Evolutionary conservation across 2,329 filamentous ascomycete species (phyloP).

Genomic region (Fusarium sp.): DNA sequence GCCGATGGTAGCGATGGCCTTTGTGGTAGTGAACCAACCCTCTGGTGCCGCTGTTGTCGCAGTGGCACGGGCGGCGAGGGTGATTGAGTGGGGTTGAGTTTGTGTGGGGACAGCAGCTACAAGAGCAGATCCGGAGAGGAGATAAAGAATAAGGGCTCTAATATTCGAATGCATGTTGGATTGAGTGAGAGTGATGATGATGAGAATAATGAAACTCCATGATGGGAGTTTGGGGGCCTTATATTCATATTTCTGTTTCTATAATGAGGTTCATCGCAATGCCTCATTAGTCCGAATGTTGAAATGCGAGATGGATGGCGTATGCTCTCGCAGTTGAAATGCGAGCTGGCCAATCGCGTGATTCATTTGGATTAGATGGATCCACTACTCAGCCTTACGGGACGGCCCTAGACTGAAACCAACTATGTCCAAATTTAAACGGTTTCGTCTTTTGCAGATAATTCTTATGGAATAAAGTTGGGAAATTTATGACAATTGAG

Average conservation of each 20-base stretch:
- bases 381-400: slow-evolving; percentile 20
- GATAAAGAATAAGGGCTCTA: slow-evolving; percentile 24
- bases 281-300: slow-evolving; percentile 16
- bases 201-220: not conserved
- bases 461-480: no score
- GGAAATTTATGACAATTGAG: no score
- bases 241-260: not conserved
- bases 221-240: not conserved
- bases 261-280: not conserved
- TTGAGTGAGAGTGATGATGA: not conserved
- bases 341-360: slow-evolving; percentile 29
- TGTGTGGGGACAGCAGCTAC: slow-evolving; percentile 13
- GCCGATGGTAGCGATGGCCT: slow-evolving; percentile 37
- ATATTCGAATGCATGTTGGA: slow-evolving; percentile 28
- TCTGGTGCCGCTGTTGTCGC: slow-evolving; percentile 26
- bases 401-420: not conserved
- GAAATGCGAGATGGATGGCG: slow-evolving; percentile 13
- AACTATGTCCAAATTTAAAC: no score
- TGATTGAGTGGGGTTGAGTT: slow-evolving; percentile 11
- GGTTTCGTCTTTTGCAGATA: no score
- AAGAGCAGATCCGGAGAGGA: slow-evolving; percentile 14
- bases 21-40: slow-evolving; percentile 45
- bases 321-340: slow-evolving; percentile 27
- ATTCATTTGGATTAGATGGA: not conserved
- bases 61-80: slow-evolving; percentile 8